Base-by-base conservation (phyloP, 805 yeast genomes). In the Saccharomycopsis malanga region DNA sequence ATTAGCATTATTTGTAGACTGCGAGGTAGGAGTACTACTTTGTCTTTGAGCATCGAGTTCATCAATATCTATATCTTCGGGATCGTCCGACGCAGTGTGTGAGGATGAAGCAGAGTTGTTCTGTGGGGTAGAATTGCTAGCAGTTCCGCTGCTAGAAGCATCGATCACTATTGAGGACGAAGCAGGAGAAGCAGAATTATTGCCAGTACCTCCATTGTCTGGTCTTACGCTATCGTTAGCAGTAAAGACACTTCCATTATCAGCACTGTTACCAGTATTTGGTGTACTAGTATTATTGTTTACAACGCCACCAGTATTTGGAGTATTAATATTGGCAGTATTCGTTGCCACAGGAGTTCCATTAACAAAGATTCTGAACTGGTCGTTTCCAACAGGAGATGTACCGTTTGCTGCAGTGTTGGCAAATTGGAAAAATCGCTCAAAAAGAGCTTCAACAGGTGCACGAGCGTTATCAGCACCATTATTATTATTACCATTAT, bases 41-140 rank as follows among this genome's bases (percentile, higher is more conserved):
- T 21, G 27, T 27, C 36, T 4, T 3, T n/a, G 12, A 30, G 30
- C 34, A 10, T 38, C 42, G 22, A 27, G 12, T 4, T n/a, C 17
- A n/a, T 4, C 24, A 21, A 39, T 35, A 20, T 40, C 45, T 24
- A 39, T 42, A 23, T 29, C 43, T 23, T 27, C 44, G 6, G 39
- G 46, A 23, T 39, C 49, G 6, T 35, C 41, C 21, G 21, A 25
- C 7, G 17, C 34, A 6, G 12, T n/a, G n/a, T n/a, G n/a, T n/a
- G n/a, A n/a, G n/a, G n/a, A n/a, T n/a, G n/a, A n/a, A n/a, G n/a
- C n/a, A n/a, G n/a, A n/a, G n/a, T n/a, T n/a, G n/a, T n/a, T n/a
- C n/a, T n/a, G n/a, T n/a, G n/a, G n/a, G n/a, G n/a, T n/a, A n/a
- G n/a, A n/a, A 27, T 7, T 12, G 12, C 30, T 17, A 23, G 32